These are phyloP conservation scores for Pelargonium citronellum DNA, from an alignment of 441 rosid species.

Conservation along the genomic window DNA sequence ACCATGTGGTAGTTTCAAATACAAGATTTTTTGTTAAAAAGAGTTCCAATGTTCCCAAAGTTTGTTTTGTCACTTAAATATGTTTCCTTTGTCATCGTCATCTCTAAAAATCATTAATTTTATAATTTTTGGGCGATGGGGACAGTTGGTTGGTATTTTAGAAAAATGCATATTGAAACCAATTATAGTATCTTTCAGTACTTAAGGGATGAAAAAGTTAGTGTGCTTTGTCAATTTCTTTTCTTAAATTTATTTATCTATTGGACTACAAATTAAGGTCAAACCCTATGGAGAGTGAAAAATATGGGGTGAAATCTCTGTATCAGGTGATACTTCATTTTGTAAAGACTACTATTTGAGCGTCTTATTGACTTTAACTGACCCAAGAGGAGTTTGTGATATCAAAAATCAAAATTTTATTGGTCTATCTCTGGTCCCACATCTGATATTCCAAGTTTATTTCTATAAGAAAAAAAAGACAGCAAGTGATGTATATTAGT, in stretches of 20 bases:
- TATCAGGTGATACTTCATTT: neutral
- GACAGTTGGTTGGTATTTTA: neutral
- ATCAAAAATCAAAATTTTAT: no score
- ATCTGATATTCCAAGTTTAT: neutral
- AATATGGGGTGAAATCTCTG: neutral
- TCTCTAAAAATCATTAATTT: neutral
- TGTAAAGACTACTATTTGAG: neutral
- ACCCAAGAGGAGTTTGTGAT: no score
- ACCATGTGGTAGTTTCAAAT: neutral
- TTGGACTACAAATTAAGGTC: neutral
- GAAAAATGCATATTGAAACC: no score
- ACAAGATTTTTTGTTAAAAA: neutral
- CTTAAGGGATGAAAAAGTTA: neutral
- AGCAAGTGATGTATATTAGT: neutral
- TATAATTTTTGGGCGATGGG: neutral
- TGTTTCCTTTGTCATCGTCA: neutral
- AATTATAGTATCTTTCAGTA: no score
- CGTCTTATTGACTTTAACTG: no score
- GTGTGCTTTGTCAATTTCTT: neutral
- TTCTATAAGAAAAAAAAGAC: neutral
- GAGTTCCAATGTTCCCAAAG: neutral
- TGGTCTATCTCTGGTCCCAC: no score
- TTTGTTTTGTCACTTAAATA: neutral
- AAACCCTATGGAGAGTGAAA: neutral
- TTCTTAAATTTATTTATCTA: neutral